phyloP scores from a whole-genome alignment of 495 filamentous ascomycete genomes.

The Penicillium mononematosum region DNA sequence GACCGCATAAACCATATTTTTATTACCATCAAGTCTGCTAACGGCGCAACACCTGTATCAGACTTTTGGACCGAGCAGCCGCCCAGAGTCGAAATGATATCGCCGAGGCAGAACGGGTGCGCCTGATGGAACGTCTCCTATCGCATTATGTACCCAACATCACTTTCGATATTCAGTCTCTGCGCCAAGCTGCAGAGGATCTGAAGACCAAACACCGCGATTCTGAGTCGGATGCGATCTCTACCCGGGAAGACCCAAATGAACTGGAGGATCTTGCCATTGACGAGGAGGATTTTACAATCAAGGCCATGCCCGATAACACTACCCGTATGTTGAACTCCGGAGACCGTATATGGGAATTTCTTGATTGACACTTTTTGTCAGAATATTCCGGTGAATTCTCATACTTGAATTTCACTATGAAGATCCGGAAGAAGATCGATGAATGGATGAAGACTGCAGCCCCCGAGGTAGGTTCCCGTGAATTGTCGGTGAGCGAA shows the following conservation, averaged over 20 bases:
- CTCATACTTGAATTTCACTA: constrained; percentile 52
- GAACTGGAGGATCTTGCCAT: constrained; percentile 46
- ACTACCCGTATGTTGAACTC: constrained; percentile 39
- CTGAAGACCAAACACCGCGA: constrained; percentile 39
- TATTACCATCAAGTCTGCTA: not conserved
- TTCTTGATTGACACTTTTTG: not conserved
- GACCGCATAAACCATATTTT: not conserved
- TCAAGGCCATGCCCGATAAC: constrained; percentile 48
- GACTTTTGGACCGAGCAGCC: constrained; percentile 38
- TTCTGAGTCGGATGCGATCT: constrained; percentile 37
- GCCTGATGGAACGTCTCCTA: constrained; percentile 45
- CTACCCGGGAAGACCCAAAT: constrained; percentile 36
- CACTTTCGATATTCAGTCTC: constrained; percentile 44
- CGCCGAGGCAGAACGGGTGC: constrained; percentile 44
- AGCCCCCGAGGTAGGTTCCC: constrained; percentile 39
- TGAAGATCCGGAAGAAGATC: constrained; percentile 50
- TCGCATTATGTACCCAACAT: constrained; percentile 45
- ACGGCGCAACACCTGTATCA: constrained; percentile 10
- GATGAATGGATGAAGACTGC: constrained; percentile 50
- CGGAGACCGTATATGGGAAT: not conserved
- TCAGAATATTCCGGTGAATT: constrained; percentile 55
- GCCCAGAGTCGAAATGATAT: constrained; percentile 43
- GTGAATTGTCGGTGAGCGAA: not conserved
- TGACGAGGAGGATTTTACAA: constrained; percentile 47
- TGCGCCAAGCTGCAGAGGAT: constrained; percentile 43